Percentiles rank a stretch among this genome's conserved stretches.
Conservation (phyloP, 2,329 filamentous ascomycete genomes). For the Claviceps sp. region DNA sequence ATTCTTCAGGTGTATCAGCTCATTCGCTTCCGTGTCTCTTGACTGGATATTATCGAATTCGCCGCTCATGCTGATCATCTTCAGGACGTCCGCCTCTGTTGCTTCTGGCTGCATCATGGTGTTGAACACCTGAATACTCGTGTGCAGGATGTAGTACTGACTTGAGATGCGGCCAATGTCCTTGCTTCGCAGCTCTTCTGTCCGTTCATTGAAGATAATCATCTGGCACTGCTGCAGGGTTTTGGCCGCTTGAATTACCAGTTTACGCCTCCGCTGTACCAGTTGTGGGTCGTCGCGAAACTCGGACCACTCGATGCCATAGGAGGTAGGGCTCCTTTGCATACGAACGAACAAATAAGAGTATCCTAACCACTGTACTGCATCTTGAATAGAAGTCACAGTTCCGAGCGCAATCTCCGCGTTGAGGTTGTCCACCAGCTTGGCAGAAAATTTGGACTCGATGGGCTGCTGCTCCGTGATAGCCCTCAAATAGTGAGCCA, state of each 20-base stretch:
- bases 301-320: slow-evolving; percentile 92
- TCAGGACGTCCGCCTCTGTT: slow-evolving; percentile 81
- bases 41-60: slow-evolving; percentile 97
- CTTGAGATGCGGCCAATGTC: slow-evolving; percentile 94
- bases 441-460: slow-evolving; percentile 88
- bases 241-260: slow-evolving; percentile 78
- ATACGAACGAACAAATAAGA: slow-evolving; percentile 96
- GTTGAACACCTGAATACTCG: slow-evolving; percentile 93
- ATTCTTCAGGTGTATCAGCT: slow-evolving; percentile 61
- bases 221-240: slow-evolving; percentile 89
- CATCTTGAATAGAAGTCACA: slow-evolving; percentile 86
- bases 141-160: slow-evolving; percentile 90
- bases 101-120: slow-evolving; percentile 77
- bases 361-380: slow-evolving; percentile 94
- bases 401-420: slow-evolving; percentile 90
- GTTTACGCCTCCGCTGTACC: slow-evolving; percentile 69
- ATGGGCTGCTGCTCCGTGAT: slow-evolving; percentile 95
- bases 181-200: slow-evolving; percentile 84
- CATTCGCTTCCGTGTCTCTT: slow-evolving; percentile 77
- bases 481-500: slow-evolving; percentile 80
- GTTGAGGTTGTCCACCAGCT: slow-evolving; percentile 92
- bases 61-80: slow-evolving; percentile 94
- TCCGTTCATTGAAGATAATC: slow-evolving; percentile 96
- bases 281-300: slow-evolving; percentile 77
- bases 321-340: slow-evolving; percentile 79